Conservation (phyloP, 306 rosid species). For the Lathyrus sativus region DNA sequence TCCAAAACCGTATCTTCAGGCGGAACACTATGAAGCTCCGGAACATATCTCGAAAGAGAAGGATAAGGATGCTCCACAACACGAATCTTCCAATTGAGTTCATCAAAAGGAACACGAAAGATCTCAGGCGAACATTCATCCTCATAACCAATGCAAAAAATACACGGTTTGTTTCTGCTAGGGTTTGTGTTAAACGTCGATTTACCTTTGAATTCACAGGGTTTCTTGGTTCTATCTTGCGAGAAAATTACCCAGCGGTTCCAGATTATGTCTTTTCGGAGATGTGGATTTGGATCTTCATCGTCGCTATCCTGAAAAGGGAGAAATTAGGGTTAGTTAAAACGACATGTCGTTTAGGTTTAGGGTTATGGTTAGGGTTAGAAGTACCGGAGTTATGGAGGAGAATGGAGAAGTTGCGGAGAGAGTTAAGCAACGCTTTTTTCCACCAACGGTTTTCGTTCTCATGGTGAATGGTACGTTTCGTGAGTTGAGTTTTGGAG, state of each 20-base stretch:
- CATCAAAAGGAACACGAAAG: constrained; percentile 58
- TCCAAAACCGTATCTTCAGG: constrained; percentile 33
- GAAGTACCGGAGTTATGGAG: background rate
- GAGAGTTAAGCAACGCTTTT: background rate
- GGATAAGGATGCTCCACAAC: constrained; percentile 73
- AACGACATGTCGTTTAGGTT: background rate
- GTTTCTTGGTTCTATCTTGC: constrained; percentile 57
- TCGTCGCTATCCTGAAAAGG: background rate
- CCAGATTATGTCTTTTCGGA: constrained; percentile 53
- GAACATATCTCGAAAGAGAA: constrained; percentile 48
- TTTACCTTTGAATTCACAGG: constrained; percentile 66
- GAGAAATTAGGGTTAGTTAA: background rate
- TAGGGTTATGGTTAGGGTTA: background rate
- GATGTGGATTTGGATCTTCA: constrained; percentile 41
- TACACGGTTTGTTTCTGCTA: constrained; percentile 44
- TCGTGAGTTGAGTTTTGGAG: background rate
- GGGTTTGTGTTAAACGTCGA: constrained; percentile 35
- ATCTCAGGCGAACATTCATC: constrained; percentile 68
- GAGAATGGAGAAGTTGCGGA: background rate
- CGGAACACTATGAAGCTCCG: background rate
- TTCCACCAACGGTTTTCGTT: background rate
- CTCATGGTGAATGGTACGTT: background rate
- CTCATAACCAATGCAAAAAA: constrained; percentile 72
- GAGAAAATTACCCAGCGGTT: constrained; percentile 74
- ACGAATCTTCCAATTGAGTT: constrained; percentile 61